These are phyloP conservation scores for Nadsonia starkeyi-henricii DNA, from an alignment of 1,139 yeast species.

Conservation along the genomic window DNA sequence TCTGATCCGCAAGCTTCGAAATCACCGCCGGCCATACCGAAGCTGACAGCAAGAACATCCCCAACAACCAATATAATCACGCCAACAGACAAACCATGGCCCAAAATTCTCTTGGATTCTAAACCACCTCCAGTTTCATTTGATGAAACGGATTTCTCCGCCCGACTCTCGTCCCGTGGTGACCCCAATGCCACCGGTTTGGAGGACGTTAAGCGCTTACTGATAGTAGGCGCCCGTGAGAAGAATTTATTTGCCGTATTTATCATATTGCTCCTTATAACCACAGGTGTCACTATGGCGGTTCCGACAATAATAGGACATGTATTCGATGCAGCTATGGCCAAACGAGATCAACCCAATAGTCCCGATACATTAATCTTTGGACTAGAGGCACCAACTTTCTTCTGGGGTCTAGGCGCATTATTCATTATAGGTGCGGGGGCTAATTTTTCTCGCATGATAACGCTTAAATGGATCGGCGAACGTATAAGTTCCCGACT, in stretches of 20 bases:
- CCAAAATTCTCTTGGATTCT: too few species aligned
- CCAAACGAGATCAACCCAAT: too few species aligned
- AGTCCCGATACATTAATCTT: slow-evolving; percentile 20
- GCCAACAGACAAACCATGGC: not conserved
- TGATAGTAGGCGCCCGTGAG: not conserved
- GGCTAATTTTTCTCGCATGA: slow-evolving; percentile 71
- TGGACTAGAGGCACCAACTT: slow-evolving; percentile 35
- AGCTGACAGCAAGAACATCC: too few species aligned
- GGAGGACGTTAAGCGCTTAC: not conserved
- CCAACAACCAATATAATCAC: not conserved
- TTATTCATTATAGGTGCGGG: slow-evolving; percentile 55
- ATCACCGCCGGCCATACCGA: too few species aligned
- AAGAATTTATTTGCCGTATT: not conserved
- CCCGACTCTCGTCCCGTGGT: not conserved
- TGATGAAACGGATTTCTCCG: not conserved
- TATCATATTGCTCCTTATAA: not conserved
- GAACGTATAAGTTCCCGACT: slow-evolving; percentile 77
- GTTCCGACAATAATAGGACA: not conserved
- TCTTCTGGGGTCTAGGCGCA: slow-evolving; percentile 35
- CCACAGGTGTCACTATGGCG: not conserved
- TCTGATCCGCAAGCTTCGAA: too few species aligned
- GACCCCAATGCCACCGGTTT: not conserved
- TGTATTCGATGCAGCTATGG: not conserved
- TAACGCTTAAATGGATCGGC: slow-evolving; percentile 61
- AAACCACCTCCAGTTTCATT: too few species aligned